Percentiles rank a stretch among this genome's conserved stretches.
These are phyloP conservation scores for Canavalia gladiata DNA, from an alignment of 306 rosid species.

Conservation along the genomic window DNA sequence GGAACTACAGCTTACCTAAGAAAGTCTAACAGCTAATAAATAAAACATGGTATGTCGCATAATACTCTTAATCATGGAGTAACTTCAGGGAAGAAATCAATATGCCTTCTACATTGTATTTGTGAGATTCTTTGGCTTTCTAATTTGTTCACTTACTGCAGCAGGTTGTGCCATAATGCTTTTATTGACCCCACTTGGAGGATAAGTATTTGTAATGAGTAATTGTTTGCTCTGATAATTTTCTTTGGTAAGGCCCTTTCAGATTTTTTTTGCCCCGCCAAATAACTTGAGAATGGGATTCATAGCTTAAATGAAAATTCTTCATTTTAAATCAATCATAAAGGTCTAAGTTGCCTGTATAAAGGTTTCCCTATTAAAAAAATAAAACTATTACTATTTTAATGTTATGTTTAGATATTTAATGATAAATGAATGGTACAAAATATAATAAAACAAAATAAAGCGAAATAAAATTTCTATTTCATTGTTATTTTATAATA, in stretches of 20 bases:
- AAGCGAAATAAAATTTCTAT: too few species aligned
- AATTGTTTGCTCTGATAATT: neutral
- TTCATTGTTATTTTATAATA: too few species aligned
- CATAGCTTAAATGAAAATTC: neutral
- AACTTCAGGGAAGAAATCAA: neutral
- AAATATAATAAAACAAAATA: too few species aligned
- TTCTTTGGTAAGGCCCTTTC: neutral
- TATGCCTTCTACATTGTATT: too few species aligned
- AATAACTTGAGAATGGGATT: neutral
- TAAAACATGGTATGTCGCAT: neutral
- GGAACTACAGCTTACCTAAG: conserved; percentile 76
- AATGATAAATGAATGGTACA: too few species aligned
- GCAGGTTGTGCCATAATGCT: neutral
- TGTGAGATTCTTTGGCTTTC: too few species aligned
- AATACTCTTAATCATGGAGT: neutral
- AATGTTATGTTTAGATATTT: too few species aligned
- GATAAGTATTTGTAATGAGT: neutral
- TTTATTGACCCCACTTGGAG: neutral
- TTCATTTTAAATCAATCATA: neutral
- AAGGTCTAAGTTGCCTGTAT: neutral
- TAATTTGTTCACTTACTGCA: neutral
- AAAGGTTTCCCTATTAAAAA: neutral
- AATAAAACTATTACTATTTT: too few species aligned
- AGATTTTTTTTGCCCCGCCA: neutral
- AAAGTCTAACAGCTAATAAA: conserved; percentile 55